phyloP scores from a whole-genome alignment of 306 rosid species.

The Cicer arietinum region DNA sequence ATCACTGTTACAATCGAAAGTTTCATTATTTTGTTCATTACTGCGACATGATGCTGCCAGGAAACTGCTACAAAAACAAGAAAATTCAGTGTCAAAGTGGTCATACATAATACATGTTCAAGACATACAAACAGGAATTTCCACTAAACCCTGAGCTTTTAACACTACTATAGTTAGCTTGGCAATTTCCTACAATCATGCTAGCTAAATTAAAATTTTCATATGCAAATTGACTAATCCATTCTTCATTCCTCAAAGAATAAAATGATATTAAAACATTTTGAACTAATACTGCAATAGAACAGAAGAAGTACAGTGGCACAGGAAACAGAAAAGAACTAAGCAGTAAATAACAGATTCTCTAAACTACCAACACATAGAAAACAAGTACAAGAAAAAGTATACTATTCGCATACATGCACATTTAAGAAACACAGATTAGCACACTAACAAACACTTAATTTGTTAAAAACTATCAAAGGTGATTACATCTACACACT shows the following conservation, averaged over 20 bases:
- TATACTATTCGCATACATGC: neutral
- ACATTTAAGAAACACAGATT: conserved; percentile 5
- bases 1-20: conserved; percentile 51
- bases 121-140: conserved; percentile 6
- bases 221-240: conserved; percentile 2
- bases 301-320: neutral
- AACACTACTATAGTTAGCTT: conserved; percentile 1
- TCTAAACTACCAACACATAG: neutral
- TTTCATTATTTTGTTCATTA: conserved; percentile 58
- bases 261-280: neutral
- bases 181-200: conserved; percentile 4
- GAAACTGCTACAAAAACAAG: conserved; percentile 71
- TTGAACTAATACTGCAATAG: conserved; percentile 10
- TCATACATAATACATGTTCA: neutral
- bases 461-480: neutral
- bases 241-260: neutral
- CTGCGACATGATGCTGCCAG: conserved; percentile 84
- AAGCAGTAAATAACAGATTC: neutral
- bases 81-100: conserved; percentile 48
- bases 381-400: neutral
- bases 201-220: neutral
- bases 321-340: conserved; percentile 2
- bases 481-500: conserved; percentile 13
- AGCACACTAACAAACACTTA: neutral
- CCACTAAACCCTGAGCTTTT: neutral